A percentile compares a stretch with the other conserved stretches of the same genome.
These are phyloP conservation scores for Hypoxylon sp. DNA, from an alignment of 2,329 filamentous ascomycete genomes.

Conservation along the genomic window DNA sequence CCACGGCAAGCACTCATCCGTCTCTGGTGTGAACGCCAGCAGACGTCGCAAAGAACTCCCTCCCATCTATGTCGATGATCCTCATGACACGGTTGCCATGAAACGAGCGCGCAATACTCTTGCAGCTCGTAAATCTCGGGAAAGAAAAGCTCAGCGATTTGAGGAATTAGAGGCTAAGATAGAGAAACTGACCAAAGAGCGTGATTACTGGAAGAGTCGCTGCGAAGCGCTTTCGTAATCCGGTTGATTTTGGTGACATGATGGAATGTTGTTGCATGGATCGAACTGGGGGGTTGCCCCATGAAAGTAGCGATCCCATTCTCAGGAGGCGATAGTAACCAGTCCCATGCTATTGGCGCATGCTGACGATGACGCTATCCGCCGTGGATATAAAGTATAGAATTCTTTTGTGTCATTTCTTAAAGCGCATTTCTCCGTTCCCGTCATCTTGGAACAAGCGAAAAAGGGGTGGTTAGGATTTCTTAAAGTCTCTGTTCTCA, in stretches of 20 bases:
- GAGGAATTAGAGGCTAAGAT: conserved; percentile 83
- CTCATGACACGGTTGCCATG: conserved; percentile 80
- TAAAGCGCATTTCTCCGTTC: conserved; percentile 8
- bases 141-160: conserved; percentile 84
- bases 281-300: conserved; percentile 56
- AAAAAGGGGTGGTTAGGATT: conserved; percentile 32
- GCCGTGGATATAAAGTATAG: conserved; percentile 45
- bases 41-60: conserved; percentile 86
- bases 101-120: conserved; percentile 96
- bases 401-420: conserved; percentile 48
- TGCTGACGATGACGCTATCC: conserved; percentile 46
- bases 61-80: conserved; percentile 82
- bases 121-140: conserved; percentile 92
- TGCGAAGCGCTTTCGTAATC: conserved; percentile 61
- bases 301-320: conserved; percentile 42
- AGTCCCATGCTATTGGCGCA: conserved; percentile 49
- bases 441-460: background rate
- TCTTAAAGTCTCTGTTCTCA: conserved; percentile 23
- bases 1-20: conserved; percentile 74
- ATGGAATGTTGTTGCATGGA: conserved; percentile 46
- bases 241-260: conserved; percentile 48
- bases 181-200: conserved; percentile 75
- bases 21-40: conserved; percentile 79
- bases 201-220: conserved; percentile 74
- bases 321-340: conserved; percentile 49